Conservation (phyloP, 177 flowering plant genomes). For the Tripterygium wilfordii region DNA sequence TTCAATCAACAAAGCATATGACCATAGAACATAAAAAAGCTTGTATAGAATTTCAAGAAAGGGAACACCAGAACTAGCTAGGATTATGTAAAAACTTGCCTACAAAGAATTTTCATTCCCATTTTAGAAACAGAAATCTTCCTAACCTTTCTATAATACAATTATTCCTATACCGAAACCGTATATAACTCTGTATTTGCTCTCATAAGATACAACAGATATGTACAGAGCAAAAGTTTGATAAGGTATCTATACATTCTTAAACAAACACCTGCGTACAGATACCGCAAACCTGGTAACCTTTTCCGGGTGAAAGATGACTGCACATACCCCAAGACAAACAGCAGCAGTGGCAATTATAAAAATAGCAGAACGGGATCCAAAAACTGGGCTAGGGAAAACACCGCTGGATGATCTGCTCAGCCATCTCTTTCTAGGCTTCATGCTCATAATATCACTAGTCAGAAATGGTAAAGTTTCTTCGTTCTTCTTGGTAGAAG, state of each 20-base stretch:
- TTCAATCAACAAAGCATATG: too few relatives aligned
- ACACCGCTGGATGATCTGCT: conserved; percentile 21
- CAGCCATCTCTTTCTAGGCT: conserved; percentile 17
- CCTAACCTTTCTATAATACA: too few relatives aligned
- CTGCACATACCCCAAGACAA: conserved; percentile 74
- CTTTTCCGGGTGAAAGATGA: conserved; percentile 57
- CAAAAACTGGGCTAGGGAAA: conserved; percentile 15
- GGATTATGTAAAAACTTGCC: too few relatives aligned
- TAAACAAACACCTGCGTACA: conserved; percentile 42
- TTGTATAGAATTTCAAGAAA: too few relatives aligned
- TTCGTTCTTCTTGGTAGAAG: conserved; percentile 8
- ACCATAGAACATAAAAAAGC: too few relatives aligned
- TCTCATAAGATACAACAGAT: too few relatives aligned
- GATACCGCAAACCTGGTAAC: conserved; percentile 47
- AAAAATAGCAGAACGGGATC: conserved; percentile 35
- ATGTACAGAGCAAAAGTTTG: neutral
- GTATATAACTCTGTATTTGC: too few relatives aligned
- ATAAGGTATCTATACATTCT: conserved; percentile 5
- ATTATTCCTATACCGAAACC: too few relatives aligned
- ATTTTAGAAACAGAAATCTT: too few relatives aligned
- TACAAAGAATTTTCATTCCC: too few relatives aligned
- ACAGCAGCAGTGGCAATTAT: conserved; percentile 33
- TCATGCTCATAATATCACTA: conserved; percentile 23
- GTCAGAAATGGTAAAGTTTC: neutral
- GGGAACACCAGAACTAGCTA: too few relatives aligned